phyloP scores from a whole-genome alignment of 2,329 filamentous ascomycete genomes.

The Aulographum hederae region DNA sequence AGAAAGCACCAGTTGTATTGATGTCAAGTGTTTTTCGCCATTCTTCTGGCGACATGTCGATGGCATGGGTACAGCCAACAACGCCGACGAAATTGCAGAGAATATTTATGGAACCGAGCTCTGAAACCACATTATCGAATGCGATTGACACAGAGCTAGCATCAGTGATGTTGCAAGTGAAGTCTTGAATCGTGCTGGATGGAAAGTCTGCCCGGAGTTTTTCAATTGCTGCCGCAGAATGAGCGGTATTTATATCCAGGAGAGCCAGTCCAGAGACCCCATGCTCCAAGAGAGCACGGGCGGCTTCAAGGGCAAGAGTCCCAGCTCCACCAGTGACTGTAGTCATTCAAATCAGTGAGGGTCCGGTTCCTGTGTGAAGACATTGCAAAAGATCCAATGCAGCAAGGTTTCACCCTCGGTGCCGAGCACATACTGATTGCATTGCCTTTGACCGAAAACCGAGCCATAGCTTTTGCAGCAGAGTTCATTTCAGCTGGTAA shows the following conservation, averaged over 20 bases:
- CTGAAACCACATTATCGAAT: constrained; percentile 19
- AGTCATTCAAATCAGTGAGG: not conserved
- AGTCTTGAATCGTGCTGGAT: constrained; percentile 27
- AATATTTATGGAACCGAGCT: constrained; percentile 34
- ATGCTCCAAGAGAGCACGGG: constrained; percentile 49
- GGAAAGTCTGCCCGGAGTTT: constrained; percentile 37
- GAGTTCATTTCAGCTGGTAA: constrained; percentile 22
- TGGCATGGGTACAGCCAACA: constrained; percentile 41
- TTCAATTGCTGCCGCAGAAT: constrained; percentile 23
- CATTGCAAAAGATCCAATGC: not conserved
- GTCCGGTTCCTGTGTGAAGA: not conserved
- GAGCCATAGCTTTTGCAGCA: constrained; percentile 23
- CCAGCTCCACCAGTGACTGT: constrained; percentile 49
- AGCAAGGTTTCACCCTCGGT: too few species aligned
- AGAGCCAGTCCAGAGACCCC: constrained; percentile 40
- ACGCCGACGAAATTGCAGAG: constrained; percentile 51
- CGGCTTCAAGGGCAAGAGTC: constrained; percentile 38
- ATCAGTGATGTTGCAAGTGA: constrained; percentile 41
- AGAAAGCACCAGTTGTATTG: constrained; percentile 53
- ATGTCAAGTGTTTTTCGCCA: constrained; percentile 50
- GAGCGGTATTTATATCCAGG: constrained; percentile 36
- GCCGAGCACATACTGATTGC: constrained; percentile 28
- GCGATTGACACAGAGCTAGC: constrained; percentile 26
- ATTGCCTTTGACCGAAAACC: constrained; percentile 35
- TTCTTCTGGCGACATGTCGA: constrained; percentile 38